Conservation (phyloP, 768 basidiomycete genomes). For the Pleurotus salmoneostramineus region DNA sequence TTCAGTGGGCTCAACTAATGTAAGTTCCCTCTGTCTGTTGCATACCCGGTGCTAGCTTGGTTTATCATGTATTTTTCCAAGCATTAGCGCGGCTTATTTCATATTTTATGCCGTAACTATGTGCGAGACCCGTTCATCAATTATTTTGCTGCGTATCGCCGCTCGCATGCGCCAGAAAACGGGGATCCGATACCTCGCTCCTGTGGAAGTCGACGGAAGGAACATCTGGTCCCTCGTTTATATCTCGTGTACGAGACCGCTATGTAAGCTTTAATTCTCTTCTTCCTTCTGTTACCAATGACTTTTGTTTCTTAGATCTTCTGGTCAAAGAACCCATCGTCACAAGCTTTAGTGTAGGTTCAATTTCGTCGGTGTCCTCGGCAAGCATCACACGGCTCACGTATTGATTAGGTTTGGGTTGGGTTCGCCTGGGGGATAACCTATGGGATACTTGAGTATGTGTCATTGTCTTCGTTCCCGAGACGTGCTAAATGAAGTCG, state of each 20-base stretch:
- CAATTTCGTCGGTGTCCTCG: conserved; percentile 21
- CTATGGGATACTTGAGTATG: conserved; percentile 62
- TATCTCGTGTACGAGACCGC: conserved; percentile 65
- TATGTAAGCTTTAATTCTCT: conserved; percentile 44
- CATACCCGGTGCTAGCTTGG: not conserved
- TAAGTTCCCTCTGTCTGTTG: conserved; percentile 19
- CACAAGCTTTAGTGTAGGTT: conserved; percentile 63
- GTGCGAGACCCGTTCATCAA: conserved; percentile 69
- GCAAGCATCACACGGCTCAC: conserved; percentile 10
- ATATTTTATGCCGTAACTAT: conserved; percentile 50
- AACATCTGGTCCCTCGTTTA: conserved; percentile 57
- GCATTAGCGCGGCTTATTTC: conserved; percentile 35
- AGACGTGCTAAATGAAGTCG: not conserved
- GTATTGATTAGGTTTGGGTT: conserved; percentile 49
- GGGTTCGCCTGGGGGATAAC: conserved; percentile 75
- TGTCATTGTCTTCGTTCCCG: conserved; percentile 1
- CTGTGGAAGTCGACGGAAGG: conserved; percentile 59
- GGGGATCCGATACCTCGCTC: conserved; percentile 62
- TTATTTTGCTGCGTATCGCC: conserved; percentile 67
- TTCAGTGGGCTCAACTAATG: conserved; percentile 79
- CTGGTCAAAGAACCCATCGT: conserved; percentile 74
- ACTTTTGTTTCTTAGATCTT: conserved; percentile 37
- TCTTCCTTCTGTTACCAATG: not conserved
- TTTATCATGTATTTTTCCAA: not conserved
- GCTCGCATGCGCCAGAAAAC: conserved; percentile 59